A percentile compares a stretch with the other conserved stretches of the same genome.
Conservation (phyloP, 495 filamentous ascomycete genomes). For the Tetracladium setigerum region DNA sequence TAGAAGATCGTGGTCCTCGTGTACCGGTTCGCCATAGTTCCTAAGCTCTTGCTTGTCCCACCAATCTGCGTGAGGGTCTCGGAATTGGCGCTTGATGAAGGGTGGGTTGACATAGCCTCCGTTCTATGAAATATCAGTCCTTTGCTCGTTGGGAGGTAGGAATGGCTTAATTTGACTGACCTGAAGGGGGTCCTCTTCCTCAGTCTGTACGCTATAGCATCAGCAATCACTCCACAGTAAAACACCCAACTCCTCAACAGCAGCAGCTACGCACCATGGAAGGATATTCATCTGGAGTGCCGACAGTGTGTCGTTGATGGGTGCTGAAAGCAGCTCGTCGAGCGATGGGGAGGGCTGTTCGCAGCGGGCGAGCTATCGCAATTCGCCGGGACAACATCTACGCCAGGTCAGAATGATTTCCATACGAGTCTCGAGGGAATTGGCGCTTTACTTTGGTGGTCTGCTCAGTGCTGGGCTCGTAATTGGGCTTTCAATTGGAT, state of each 20-base stretch:
- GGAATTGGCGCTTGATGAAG: slow-evolving; percentile 71
- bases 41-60: slow-evolving; percentile 97
- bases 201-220: slow-evolving; percentile 33
- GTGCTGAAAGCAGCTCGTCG: slow-evolving; percentile 37
- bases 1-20: slow-evolving; percentile 95
- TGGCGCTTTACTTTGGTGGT: not conserved
- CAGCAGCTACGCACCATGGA: slow-evolving; percentile 28
- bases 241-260: slow-evolving; percentile 39
- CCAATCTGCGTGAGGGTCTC: slow-evolving; percentile 91
- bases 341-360: slow-evolving; percentile 36
- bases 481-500: too few species aligned
- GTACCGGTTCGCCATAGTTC: slow-evolving; percentile 90
- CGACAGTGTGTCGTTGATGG: slow-evolving; percentile 40
- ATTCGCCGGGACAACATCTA: slow-evolving; percentile 66
- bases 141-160: not conserved
- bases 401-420: too few species aligned
- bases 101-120: slow-evolving; percentile 89
- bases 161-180: slow-evolving; percentile 36
- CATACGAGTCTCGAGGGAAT: not conserved
- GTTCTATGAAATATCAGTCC: slow-evolving; percentile 50
- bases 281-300: slow-evolving; percentile 23
- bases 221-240: slow-evolving; percentile 27
- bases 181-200: slow-evolving; percentile 70
- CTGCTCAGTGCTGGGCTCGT: too few species aligned
- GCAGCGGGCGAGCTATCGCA: slow-evolving; percentile 41